A percentile compares a stretch with the other conserved stretches of the same genome.
Conservation (phyloP, 2,329 filamentous ascomycete species). For the Geosmithia putterillii region DNA sequence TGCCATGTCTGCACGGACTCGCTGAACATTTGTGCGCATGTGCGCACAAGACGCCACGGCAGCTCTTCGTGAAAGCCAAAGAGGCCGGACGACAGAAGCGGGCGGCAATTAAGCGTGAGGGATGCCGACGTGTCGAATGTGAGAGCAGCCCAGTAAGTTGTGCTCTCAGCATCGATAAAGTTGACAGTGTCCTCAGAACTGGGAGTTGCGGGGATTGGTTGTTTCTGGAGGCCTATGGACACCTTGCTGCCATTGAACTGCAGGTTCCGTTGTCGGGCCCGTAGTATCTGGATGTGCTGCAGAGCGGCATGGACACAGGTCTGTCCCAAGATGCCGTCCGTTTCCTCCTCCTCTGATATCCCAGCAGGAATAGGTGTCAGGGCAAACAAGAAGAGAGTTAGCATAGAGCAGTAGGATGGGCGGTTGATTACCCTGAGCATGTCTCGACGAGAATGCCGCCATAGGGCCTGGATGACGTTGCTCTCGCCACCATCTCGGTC, state of each 20-base stretch:
- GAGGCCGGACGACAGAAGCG: conserved; percentile 23
- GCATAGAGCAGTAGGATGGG: conserved; percentile 25
- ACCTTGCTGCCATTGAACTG: conserved; percentile 27
- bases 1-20: conserved; percentile 13
- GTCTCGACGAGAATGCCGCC: conserved; percentile 21
- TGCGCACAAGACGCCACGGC: conserved; percentile 14
- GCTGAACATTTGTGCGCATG: conserved; percentile 15
- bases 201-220: conserved; percentile 10
- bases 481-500: conserved; percentile 5
- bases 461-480: conserved; percentile 12
- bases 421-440: conserved; percentile 27
- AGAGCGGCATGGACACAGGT: conserved; percentile 25
- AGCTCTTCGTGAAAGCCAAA: conserved; percentile 17
- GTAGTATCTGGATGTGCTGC: conserved; percentile 25
- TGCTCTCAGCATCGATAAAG: conserved; percentile 23
- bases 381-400: conserved; percentile 25
- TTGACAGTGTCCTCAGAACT: conserved; percentile 14
- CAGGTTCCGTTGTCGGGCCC: conserved; percentile 22
- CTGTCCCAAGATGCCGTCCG: conserved; percentile 24
- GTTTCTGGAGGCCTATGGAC: conserved; percentile 10
- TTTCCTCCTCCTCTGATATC: conserved; percentile 26
- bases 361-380: conserved; percentile 24
- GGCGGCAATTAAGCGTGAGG: conserved; percentile 24
- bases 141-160: conserved; percentile 26
- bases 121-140: conserved; percentile 28